These are phyloP conservation scores for Fabrea salina DNA, from an alignment of 169 alveolate genomes.

Conservation along the genomic window DNA sequence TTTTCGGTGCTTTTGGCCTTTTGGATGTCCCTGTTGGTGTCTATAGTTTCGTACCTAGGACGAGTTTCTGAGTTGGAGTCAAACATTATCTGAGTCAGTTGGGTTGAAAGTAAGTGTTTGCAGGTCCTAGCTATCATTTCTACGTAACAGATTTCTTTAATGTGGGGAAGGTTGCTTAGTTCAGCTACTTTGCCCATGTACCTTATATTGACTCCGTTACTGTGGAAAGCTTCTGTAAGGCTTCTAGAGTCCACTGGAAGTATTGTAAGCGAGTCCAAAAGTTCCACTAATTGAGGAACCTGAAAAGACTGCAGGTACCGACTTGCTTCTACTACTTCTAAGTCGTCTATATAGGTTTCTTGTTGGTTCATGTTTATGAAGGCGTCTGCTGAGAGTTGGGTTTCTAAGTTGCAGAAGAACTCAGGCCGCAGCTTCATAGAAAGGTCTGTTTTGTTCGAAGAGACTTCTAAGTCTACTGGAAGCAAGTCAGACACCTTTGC, in stretches of 20 bases:
- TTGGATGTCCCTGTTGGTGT: not conserved
- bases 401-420: conserved; percentile 1
- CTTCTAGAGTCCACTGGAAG: conserved; percentile 22
- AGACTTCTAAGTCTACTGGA: conserved; percentile 15
- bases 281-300: conserved; percentile 1
- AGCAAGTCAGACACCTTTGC: not conserved
- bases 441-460: not conserved
- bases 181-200: conserved; percentile 68
- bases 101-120: conserved; percentile 46
- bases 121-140: conserved; percentile 76
- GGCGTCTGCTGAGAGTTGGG: not conserved
- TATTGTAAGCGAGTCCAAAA: conserved; percentile 23
- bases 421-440: not conserved
- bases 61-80: not conserved
- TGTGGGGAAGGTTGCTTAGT: conserved; percentile 59
- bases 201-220: conserved; percentile 72
- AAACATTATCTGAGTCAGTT: not conserved
- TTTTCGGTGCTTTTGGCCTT: not conserved
- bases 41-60: too few species aligned
- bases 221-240: conserved; percentile 61
- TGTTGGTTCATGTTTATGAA: not conserved
- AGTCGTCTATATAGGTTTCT: not conserved
- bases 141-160: conserved; percentile 62
- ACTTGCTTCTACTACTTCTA: conserved; percentile 1
- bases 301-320: not conserved